Base-by-base conservation (phyloP, 495 filamentous ascomycete species). In the Hyphodiscus hymeniophilus region DNA sequence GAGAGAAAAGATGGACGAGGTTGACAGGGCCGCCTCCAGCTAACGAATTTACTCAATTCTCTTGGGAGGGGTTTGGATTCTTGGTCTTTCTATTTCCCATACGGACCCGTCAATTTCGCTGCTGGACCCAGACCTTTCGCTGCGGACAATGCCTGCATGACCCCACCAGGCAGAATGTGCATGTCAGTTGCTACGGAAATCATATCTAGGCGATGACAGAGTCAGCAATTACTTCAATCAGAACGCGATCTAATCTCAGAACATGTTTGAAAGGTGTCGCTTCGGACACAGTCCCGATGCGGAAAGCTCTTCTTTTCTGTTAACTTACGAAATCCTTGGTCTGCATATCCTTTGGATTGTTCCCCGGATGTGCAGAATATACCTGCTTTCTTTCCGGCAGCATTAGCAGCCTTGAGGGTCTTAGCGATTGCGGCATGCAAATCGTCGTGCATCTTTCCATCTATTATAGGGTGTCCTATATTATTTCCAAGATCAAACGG, bases 401-500 rank as follows among this genome's bases (percentile, higher is more conserved):
- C 69, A 30, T 72, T 67, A 2, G 83, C 79, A 2, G 86, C 87
- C 16, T 67, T 64, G 47, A 79, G 57, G 41, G 87, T 75, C 16
- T 72, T 74, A 30, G 70, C 64, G 46, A 94, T 88, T 28, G 84
- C 84, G 39, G 73, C 71, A 43, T 82, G 68, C 24, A 89, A 65
- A 55, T 86, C 77, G 0, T 73, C 69, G 45, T 80, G 70, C 60
- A 85, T 78, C n/a, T 65, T 71, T 2, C 74, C 75, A 43, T 76
- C 65, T 17, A 76, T 58, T 48, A 87, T 79, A 0, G 85, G 84
- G 56, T 79, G 73, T 0, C 83, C 87, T 51, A 89, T 86, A 56
- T 80, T 86, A 57, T 85, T 82, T 8, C 79, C 85, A 0, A 88
- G 68, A 55, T 88, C 84, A 60, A 81, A 88, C 0, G 88, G 88